These are phyloP conservation scores for Aspergillus pseudotamarii DNA, from an alignment of 2,329 filamentous ascomycete species.

Conservation along the genomic window DNA sequence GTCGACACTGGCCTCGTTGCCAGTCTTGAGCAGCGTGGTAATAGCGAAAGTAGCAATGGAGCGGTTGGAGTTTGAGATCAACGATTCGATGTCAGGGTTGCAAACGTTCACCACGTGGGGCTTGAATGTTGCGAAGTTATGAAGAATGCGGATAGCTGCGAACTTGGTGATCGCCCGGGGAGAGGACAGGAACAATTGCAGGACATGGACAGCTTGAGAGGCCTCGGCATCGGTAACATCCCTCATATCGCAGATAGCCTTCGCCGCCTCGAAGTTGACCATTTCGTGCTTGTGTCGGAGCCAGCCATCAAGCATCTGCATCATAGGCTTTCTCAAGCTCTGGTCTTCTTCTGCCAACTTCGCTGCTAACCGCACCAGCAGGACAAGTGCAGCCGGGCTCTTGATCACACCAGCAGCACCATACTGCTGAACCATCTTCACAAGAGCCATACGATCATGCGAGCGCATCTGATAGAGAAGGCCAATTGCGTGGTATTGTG, in stretches of 20 bases:
- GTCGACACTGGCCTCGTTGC: slow-evolving; percentile 96
- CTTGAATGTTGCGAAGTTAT: slow-evolving; percentile 96
- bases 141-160: slow-evolving; percentile 91
- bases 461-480: slow-evolving; percentile 96
- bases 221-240: slow-evolving; percentile 92
- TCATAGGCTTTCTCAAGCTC: slow-evolving; percentile 90
- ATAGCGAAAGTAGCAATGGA: slow-evolving; percentile 98
- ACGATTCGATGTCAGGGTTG: slow-evolving; percentile 95
- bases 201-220: slow-evolving; percentile 86
- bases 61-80: slow-evolving; percentile 95
- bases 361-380: slow-evolving; percentile 89
- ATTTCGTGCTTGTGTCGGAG: slow-evolving; percentile 98
- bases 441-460: slow-evolving; percentile 95
- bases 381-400: slow-evolving; percentile 87
- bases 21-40: slow-evolving; percentile 95
- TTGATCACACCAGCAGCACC: slow-evolving; percentile 88
- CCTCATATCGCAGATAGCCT: slow-evolving; percentile 93
- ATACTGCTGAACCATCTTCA: slow-evolving; percentile 99
- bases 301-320: slow-evolving; percentile 94
- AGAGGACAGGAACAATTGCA: slow-evolving; percentile 95
- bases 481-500: slow-evolving; percentile 97
- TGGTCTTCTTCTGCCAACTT: slow-evolving; percentile 93
- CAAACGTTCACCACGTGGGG: slow-evolving; percentile 87
- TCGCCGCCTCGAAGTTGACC: slow-evolving; percentile 99
- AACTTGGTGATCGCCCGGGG: slow-evolving; percentile 97